Conservation (phyloP, 495 filamentous ascomycete genomes). For the Venustampulla echinocandica region DNA sequence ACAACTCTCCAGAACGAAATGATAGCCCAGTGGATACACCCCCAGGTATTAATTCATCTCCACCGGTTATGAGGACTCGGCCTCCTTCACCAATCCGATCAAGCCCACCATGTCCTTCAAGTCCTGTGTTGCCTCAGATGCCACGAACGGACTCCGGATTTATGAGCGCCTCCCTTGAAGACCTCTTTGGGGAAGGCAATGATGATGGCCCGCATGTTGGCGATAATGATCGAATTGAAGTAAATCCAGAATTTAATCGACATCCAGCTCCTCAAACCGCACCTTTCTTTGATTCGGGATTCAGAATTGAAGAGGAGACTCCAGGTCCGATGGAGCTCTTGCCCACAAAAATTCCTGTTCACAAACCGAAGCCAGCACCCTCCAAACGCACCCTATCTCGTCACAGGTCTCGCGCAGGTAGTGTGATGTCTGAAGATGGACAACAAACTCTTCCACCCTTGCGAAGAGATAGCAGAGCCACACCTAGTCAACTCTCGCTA, state of each 20-base stretch:
- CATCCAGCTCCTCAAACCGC: not conserved
- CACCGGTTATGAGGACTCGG: constrained; percentile 53
- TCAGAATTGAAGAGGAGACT: constrained; percentile 15
- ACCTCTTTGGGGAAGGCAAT: constrained; percentile 34
- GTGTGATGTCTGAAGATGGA: constrained; percentile 22
- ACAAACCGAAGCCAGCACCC: not conserved
- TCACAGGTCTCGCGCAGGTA: constrained; percentile 10
- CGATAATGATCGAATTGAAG: constrained; percentile 13
- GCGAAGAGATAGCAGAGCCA: constrained; percentile 1
- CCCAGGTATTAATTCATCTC: constrained; percentile 65
- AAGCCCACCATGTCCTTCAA: constrained; percentile 52
- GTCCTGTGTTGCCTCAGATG: constrained; percentile 57
- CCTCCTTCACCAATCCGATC: constrained; percentile 34
- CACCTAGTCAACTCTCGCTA: not conserved
- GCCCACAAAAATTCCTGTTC: constrained; percentile 19
- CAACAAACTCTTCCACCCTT: constrained; percentile 16
- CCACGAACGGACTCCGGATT: constrained; percentile 64
- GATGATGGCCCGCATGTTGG: constrained; percentile 13
- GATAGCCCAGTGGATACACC: constrained; percentile 48
- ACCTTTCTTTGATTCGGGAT: constrained; percentile 4
- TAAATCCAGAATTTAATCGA: constrained; percentile 7
- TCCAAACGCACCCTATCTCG: not conserved
- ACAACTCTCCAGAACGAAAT: constrained; percentile 46
- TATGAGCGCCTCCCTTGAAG: constrained; percentile 64
- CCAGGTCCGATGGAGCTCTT: constrained; percentile 26